Evolutionary conservation across 1,284 basidiomycete genomes (phyloP).

Genomic region (Sanguinoderma infundibulare): DNA sequence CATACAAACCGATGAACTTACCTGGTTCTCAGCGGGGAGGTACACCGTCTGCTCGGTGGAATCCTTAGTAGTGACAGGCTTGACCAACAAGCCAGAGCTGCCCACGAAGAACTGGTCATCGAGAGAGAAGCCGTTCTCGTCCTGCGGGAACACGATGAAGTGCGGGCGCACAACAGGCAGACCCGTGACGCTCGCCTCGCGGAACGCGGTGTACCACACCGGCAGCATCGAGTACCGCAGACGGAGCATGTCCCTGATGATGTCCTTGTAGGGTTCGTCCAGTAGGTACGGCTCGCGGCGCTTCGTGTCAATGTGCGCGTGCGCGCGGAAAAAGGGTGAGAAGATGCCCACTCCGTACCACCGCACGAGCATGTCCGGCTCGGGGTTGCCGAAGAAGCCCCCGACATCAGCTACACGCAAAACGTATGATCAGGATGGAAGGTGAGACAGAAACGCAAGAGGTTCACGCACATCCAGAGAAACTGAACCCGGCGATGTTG

Average conservation of each 20-base stretch:
- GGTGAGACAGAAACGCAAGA: not conserved
- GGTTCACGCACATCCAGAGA: conserved; percentile 77
- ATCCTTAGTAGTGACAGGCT: conserved; percentile 85
- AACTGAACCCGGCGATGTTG: conserved; percentile 93
- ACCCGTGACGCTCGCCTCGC: conserved; percentile 81
- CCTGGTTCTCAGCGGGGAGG: conserved; percentile 82
- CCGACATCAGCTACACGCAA: conserved; percentile 86
- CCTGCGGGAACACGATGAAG: conserved; percentile 91
- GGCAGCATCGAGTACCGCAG: conserved; percentile 90
- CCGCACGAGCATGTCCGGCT: conserved; percentile 91
- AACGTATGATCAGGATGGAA: not conserved
- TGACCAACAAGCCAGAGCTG: conserved; percentile 87
- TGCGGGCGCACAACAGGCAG: conserved; percentile 90
- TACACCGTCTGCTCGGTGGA: conserved; percentile 79
- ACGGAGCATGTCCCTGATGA: conserved; percentile 81
- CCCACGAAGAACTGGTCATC: conserved; percentile 98
- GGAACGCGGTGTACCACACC: conserved; percentile 97
- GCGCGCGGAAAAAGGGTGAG: conserved; percentile 97
- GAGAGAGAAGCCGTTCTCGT: conserved; percentile 82
- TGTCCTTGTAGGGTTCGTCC: conserved; percentile 86
- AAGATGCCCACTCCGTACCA: conserved; percentile 98
- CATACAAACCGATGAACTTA: conserved; percentile 30
- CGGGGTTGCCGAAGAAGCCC: conserved; percentile 98
- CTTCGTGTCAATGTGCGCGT: conserved; percentile 98
- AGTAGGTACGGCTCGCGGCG: conserved; percentile 94